Conservation (phyloP, 306 rosid species). For the Chamaecrista fasciculata region DNA sequence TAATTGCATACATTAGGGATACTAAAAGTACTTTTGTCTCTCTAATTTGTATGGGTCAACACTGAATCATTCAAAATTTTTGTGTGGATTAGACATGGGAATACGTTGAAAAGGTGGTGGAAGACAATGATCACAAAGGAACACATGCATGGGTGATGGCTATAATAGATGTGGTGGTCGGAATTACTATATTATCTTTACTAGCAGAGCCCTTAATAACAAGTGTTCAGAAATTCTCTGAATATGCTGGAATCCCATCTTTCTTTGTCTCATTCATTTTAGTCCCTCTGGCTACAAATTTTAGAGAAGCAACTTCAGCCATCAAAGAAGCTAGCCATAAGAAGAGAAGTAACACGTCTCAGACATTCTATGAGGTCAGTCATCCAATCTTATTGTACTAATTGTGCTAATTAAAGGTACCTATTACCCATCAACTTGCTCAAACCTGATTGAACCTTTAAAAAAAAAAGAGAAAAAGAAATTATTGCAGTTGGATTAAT, state of each 20-base stretch:
- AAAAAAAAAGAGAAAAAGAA: too few relatives aligned
- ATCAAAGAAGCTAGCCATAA: conserved; percentile 49
- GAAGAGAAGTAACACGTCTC: conserved; percentile 50
- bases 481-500: too few relatives aligned
- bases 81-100: conserved; percentile 40
- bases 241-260: conserved; percentile 45
- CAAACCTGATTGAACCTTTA: too few relatives aligned
- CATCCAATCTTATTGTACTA: background rate
- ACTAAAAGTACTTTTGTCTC: too few relatives aligned
- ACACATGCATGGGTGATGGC: conserved; percentile 39
- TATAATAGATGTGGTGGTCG: conserved; percentile 36
- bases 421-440: too few relatives aligned
- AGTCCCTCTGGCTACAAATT: conserved; percentile 65
- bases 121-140: conserved; percentile 33
- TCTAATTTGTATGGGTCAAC: background rate
- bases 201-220: conserved; percentile 65
- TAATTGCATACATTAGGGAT: too few relatives aligned
- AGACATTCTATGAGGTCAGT: conserved; percentile 62
- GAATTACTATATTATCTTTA: conserved; percentile 38
- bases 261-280: conserved; percentile 54
- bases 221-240: conserved; percentile 53
- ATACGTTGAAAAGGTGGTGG: conserved; percentile 46
- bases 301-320: conserved; percentile 63
- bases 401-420: too few relatives aligned
- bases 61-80: background rate